Percentiles rank a stretch among this genome's conserved stretches.
Conservation (phyloP, 2,329 filamentous ascomycete genomes). For the Dactylella cylindrospora region DNA sequence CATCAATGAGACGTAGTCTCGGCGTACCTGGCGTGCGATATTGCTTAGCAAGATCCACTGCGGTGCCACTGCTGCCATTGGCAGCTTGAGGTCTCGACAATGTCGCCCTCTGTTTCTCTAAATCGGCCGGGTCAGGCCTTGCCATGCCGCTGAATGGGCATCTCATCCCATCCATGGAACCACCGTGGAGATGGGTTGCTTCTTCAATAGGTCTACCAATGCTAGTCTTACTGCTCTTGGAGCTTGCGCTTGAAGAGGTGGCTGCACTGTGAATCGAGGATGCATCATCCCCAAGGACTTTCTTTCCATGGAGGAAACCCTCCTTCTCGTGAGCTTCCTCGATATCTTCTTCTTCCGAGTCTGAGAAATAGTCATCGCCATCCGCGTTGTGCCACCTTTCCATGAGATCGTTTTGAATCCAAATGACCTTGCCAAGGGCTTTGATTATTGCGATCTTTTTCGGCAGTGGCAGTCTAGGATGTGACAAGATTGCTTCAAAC, state of each 20-base stretch:
- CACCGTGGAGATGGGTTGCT: conserved; percentile 42
- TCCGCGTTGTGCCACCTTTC: conserved; percentile 78
- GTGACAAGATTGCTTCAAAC: conserved; percentile 71
- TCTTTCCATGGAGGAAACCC: conserved; percentile 66
- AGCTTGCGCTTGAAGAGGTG: conserved; percentile 31
- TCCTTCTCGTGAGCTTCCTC: conserved; percentile 60
- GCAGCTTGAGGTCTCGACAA: neutral
- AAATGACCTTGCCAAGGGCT: conserved; percentile 77
- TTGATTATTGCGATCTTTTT: conserved; percentile 73
- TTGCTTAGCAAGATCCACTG: conserved; percentile 17
- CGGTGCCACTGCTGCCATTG: conserved; percentile 14
- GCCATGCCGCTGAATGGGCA: conserved; percentile 48
- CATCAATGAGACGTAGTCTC: conserved; percentile 34
- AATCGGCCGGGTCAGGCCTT: conserved; percentile 25
- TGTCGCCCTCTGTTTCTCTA: conserved; percentile 33
- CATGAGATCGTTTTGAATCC: conserved; percentile 85
- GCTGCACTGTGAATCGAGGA: conserved; percentile 48
- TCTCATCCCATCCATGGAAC: conserved; percentile 19
- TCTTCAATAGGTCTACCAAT: conserved; percentile 40
- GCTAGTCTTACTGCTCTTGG: conserved; percentile 30
- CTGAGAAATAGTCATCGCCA: conserved; percentile 62
- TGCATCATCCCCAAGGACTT: conserved; percentile 57
- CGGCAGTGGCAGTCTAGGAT: conserved; percentile 66
- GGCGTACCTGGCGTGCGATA: conserved; percentile 40
- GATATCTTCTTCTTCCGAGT: conserved; percentile 52